phyloP scores from a whole-genome alignment of 768 basidiomycete species.

The Termitomyces sp. region DNA sequence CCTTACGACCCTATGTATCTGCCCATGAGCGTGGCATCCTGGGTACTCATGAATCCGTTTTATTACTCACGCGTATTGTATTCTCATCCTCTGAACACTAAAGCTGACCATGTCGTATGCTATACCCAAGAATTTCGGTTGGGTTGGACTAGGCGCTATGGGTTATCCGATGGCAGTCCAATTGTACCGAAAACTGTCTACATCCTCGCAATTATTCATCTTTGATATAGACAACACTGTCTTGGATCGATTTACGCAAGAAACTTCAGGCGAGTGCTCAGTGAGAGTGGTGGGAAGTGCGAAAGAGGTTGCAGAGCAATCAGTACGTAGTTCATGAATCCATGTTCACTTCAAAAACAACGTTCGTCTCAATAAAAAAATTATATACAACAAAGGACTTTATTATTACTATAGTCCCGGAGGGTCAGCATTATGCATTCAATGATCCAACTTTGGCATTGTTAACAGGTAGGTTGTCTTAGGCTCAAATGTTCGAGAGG shows the following conservation, averaged over 20 bases:
- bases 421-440: slow-evolving; percentile 21
- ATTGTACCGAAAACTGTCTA: slow-evolving; percentile 27
- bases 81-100: background rate
- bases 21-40: background rate
- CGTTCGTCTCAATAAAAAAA: background rate
- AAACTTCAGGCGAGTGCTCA: slow-evolving; percentile 11
- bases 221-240: slow-evolving; percentile 31
- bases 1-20: background rate
- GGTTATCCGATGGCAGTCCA: slow-evolving; percentile 40
- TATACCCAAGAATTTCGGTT: slow-evolving; percentile 27
- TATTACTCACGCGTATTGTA: background rate
- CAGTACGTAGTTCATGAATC: slow-evolving; percentile 24
- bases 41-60: background rate
- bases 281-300: slow-evolving; percentile 23
- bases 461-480: background rate
- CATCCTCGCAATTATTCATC: slow-evolving; percentile 23
- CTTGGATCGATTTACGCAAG: slow-evolving; percentile 23
- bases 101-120: slow-evolving; percentile 9
- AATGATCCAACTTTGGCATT: background rate
- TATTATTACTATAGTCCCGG: slow-evolving; percentile 38
- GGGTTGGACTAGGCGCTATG: slow-evolving; percentile 42
- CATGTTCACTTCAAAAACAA: background rate
- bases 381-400: slow-evolving; percentile 26
- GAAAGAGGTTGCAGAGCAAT: slow-evolving; percentile 32
- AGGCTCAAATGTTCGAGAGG: slow-evolving; percentile 36